Base-by-base conservation (phyloP, 129 eudicot species). In the Ambrosia trifida region DNA sequence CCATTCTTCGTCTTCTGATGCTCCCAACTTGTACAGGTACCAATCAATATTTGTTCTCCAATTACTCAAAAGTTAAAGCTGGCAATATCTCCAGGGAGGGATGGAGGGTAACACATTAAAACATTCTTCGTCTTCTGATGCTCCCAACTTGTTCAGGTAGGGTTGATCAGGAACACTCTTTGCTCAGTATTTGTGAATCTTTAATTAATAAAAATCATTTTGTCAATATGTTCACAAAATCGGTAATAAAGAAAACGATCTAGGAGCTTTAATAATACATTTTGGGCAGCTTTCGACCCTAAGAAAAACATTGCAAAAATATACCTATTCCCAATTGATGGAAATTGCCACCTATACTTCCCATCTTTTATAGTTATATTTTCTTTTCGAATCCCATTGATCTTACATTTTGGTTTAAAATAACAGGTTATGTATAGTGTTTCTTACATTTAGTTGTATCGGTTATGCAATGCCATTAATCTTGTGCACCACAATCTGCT, bases 401-500 rank as follows among this genome's bases (percentile, higher is more conserved):
- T 11, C 35, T 54, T 28, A 47, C 66, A 68, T 67, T 8, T 51
- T 57, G 49, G 63, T 44, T 74, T 70, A 64, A 32, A 18, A 38
- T 61, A 17, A 63, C 95, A 93, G 98, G 91, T 83, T 93, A 78
- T 93, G 96, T 82, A 89, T 93, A 78, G 98, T 93, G 60, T 89
- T 93, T 85, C 98, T 93, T 66, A 80, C 89, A 19, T 83, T 93
- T 66, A 89, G 98, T 82, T 93, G 98, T 77, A 93, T 93, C 35
- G 96, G 98, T 44, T 93, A 93, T 65, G 98, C 98, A 47, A 89
- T 93, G 96, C 98, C 98, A 35, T 89, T 93, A 74, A 89, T 93
- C 72, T 82, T 93, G 60, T 93, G 98, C 74, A 90, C 98, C 54
- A 87, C 98, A 52, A 89, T 93, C 80, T 93, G 98, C 89, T 93